Conservation (phyloP, 1,284 basidiomycete genomes). For the Xanthoconium separans region DNA sequence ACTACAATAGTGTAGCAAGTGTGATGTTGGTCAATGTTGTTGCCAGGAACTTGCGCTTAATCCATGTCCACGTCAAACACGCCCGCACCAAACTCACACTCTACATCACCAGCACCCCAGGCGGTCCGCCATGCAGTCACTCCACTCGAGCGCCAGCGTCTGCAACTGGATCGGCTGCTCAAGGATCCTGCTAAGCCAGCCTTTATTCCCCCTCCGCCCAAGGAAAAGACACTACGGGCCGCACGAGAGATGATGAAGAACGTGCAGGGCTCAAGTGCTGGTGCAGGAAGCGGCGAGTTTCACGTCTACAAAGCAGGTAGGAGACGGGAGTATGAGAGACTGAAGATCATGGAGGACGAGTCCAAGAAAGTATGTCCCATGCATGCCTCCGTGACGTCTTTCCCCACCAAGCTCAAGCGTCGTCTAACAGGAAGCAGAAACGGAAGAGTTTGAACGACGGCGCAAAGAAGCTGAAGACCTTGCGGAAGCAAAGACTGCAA, state of each 20-base stretch:
- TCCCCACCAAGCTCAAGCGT: not conserved
- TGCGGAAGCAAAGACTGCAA: slow-evolving; percentile 85
- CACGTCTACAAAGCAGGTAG: slow-evolving; percentile 98
- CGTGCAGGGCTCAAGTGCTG: slow-evolving; percentile 91
- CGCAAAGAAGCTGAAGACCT: slow-evolving; percentile 33
- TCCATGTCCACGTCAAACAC: slow-evolving; percentile 31
- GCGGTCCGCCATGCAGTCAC: slow-evolving; percentile 65
- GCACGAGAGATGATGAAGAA: slow-evolving; percentile 98
- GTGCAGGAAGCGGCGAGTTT: slow-evolving; percentile 93
- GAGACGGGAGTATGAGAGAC: slow-evolving; percentile 91
- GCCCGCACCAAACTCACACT: slow-evolving; percentile 29
- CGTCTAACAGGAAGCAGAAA: slow-evolving; percentile 27
- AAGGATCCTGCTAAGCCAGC: slow-evolving; percentile 84
- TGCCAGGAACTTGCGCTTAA: slow-evolving; percentile 5
- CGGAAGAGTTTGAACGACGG: slow-evolving; percentile 29
- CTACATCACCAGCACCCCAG: slow-evolving; percentile 32
- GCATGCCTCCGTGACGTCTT: not conserved
- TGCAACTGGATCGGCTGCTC: slow-evolving; percentile 81
- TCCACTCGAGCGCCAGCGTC: slow-evolving; percentile 70
- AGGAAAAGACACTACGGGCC: slow-evolving; percentile 76
- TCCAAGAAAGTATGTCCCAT: slow-evolving; percentile 60
- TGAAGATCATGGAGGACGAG: slow-evolving; percentile 89
- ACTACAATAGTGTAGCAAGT: slow-evolving; percentile 7
- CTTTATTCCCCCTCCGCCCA: slow-evolving; percentile 70
- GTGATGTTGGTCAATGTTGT: slow-evolving; percentile 26